Percentiles rank a stretch among this genome's conserved stretches.
These are phyloP conservation scores for Aspergillus sparsus DNA, from an alignment of 495 filamentous ascomycete genomes.

Conservation along the genomic window DNA sequence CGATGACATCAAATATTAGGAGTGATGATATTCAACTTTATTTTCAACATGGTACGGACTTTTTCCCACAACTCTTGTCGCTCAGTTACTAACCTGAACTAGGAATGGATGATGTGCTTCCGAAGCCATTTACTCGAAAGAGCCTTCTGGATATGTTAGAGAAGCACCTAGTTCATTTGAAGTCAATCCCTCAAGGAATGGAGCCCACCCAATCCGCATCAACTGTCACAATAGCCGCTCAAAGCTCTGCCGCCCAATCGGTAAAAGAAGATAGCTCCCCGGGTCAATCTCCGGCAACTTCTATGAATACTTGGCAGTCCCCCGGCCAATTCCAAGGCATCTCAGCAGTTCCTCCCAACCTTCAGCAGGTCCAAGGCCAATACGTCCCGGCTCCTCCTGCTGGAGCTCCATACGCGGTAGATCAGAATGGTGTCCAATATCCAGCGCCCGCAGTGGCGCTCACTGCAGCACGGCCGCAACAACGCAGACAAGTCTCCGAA, in stretches of 20 bases:
- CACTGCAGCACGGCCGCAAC: slow-evolving; percentile 45
- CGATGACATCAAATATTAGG: slow-evolving; percentile 98
- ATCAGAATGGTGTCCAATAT: slow-evolving; percentile 55
- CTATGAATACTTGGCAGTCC: slow-evolving; percentile 71
- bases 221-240: slow-evolving; percentile 51
- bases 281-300: slow-evolving; percentile 70
- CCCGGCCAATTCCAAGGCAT: slow-evolving; percentile 66
- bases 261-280: slow-evolving; percentile 85
- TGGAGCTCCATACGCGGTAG: slow-evolving; percentile 49
- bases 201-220: slow-evolving; percentile 53
- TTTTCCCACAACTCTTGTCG: not conserved
- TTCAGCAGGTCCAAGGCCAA: slow-evolving; percentile 53
- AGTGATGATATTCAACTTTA: slow-evolving; percentile 97
- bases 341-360: slow-evolving; percentile 55
- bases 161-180: slow-evolving; percentile 81
- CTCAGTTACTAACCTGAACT: slow-evolving; percentile 16
- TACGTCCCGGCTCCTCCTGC: slow-evolving; percentile 49
- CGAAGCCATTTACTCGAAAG: slow-evolving; percentile 96
- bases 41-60: slow-evolving; percentile 83
- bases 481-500: slow-evolving; percentile 67
- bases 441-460: slow-evolving; percentile 51
- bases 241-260: slow-evolving; percentile 57
- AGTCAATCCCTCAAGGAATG: slow-evolving; percentile 58
- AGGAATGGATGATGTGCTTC: slow-evolving; percentile 99
- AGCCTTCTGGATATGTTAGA: slow-evolving; percentile 88